Evolutionary conservation across 306 rosid genomes (phyloP), one percentile per base, ranked within the genome.

Genomic region (Spatholobus suberectus): DNA sequence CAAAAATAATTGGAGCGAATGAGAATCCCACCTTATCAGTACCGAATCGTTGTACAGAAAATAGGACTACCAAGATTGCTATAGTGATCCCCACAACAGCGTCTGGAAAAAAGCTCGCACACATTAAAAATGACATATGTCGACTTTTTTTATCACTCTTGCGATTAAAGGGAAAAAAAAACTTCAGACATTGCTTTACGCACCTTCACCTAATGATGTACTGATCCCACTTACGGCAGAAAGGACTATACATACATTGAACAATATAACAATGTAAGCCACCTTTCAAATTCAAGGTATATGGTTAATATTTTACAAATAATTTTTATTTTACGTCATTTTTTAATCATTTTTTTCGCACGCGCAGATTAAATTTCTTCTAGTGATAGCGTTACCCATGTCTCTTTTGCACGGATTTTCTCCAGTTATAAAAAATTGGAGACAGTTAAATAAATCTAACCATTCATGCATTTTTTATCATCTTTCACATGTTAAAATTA

Each of bases 161-260:
- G 32, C 14, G 15, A 21, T 55, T 21, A 55, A 11, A 23, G 7
- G n/a, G 2, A 2, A 3, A 3, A 21, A 4, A 0, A 0, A 4
- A 26, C n/a, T n/a, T n/a, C n/a, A 41, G 7, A 24, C 44, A 29
- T 40, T 54, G 3, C 14, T 40, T 9, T 11, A 24, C 52, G 9
- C n/a, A 91, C 94, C 87, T 90, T 81, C 83, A 47, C 96, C 94
- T 3, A 93, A 76, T 0, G 91, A 77, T 0, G 41, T 2, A 47
- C 85, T 76, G 83, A 93, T 90, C 44, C 94, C 93, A 4, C 91
- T 84, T 17, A 94, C 93, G 0, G 92, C 94, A n/a, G 92, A 92
- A 51, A 94, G 89, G 26, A 91, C 97, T 85, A n/a, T n/a, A 86
- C 85, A 83, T 0, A 29, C 34, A 81, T 52, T 18, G 12, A 52